These are phyloP conservation scores for Pyrenula massariospora DNA, from an alignment of 495 filamentous ascomycete genomes.

Conservation along the genomic window DNA sequence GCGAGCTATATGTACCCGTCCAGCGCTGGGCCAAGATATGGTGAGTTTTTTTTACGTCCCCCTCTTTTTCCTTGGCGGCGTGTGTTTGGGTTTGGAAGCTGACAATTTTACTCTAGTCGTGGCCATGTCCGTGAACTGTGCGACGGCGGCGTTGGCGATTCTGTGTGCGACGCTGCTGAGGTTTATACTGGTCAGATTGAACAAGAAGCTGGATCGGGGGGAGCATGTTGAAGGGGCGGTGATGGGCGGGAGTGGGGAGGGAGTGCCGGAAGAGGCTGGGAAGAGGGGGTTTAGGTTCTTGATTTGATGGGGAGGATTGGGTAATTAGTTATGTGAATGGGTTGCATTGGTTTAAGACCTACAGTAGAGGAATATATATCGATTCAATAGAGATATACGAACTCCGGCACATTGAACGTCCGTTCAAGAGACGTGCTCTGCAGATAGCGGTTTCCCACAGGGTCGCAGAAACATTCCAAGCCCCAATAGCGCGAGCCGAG, in stretches of 20 bases:
- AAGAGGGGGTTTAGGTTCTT: slow-evolving; percentile 52
- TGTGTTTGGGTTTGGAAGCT: too few species aligned
- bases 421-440: too few species aligned
- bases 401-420: too few species aligned
- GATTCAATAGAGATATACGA: too few species aligned
- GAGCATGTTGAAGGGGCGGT: slow-evolving; percentile 30
- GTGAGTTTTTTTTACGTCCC: slow-evolving; percentile 16
- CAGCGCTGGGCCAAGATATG: slow-evolving; percentile 22
- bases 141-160: slow-evolving; percentile 54
- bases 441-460: too few species aligned
- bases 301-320: too few species aligned
- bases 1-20: slow-evolving; percentile 62
- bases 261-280: slow-evolving; percentile 41
- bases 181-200: slow-evolving; percentile 54
- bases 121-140: slow-evolving; percentile 67
- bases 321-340: too few species aligned
- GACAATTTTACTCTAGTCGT: slow-evolving; percentile 37
- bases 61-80: not conserved
- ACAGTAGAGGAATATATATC: too few species aligned
- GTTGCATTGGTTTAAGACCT: too few species aligned
- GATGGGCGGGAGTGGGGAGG: slow-evolving; percentile 12
- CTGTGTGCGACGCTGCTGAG: slow-evolving; percentile 50
- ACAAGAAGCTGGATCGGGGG: slow-evolving; percentile 54
- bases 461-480: too few species aligned
- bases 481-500: too few species aligned